Percentiles rank a stretch among this genome's conserved stretches.
Evolutionary conservation across 371 early-diverging fungal species (phyloP).

Genomic region (Zychaea mexicana): DNA sequence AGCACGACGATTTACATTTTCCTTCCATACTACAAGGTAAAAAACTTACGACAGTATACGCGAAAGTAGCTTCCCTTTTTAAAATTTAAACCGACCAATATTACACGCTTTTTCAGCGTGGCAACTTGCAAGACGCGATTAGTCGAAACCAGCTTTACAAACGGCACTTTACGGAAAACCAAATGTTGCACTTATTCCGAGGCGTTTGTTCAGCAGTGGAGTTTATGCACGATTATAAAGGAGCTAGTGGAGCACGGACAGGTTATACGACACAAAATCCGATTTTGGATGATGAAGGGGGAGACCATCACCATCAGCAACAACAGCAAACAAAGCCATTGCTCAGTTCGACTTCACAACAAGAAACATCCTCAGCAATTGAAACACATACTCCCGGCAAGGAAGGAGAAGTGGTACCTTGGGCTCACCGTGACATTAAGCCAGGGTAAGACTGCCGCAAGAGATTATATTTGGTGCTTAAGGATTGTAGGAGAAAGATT

Average conservation of each 20-base stretch:
- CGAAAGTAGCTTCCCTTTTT: not conserved
- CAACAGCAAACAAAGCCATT: slow-evolving; percentile 36
- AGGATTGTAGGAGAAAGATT: not conserved
- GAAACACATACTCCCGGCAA: slow-evolving; percentile 20
- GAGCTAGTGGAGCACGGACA: slow-evolving; percentile 11
- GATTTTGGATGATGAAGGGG: slow-evolving; percentile 15
- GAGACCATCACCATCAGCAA: slow-evolving; percentile 6
- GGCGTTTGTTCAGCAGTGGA: slow-evolving; percentile 21
- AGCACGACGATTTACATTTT: slow-evolving; percentile 70
- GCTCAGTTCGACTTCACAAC: slow-evolving; percentile 51
- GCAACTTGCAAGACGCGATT: slow-evolving; percentile 67
- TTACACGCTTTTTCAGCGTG: slow-evolving; percentile 32
- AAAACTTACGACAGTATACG: slow-evolving; percentile 42
- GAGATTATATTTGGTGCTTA: too few relatives aligned
- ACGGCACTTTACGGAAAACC: slow-evolving; percentile 49
- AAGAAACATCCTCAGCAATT: slow-evolving; percentile 45
- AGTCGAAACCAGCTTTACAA: slow-evolving; percentile 45
- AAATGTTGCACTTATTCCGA: slow-evolving; percentile 39
- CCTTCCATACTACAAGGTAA: slow-evolving; percentile 66
- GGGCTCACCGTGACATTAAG: slow-evolving; percentile 83
- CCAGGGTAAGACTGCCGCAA: too few relatives aligned
- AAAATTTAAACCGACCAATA: not conserved
- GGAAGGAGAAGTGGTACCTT: slow-evolving; percentile 49
- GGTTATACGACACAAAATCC: slow-evolving; percentile 14
- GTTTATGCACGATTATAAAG: slow-evolving; percentile 19